phyloP scores from a whole-genome alignment of 768 basidiomycete species.

The Boletus rufocinnamomeus region DNA sequence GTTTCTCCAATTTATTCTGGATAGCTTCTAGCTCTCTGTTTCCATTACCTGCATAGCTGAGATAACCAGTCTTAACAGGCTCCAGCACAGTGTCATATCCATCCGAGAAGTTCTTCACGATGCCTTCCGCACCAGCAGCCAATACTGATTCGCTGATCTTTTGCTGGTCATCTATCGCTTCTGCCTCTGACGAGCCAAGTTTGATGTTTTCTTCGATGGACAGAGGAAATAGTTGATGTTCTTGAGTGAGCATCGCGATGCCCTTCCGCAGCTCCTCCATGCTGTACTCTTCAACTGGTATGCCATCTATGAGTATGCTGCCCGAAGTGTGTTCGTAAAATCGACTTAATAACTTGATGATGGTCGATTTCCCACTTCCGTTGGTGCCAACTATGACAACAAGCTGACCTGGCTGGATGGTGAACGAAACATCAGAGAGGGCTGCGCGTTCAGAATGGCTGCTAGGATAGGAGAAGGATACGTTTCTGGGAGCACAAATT shows the following conservation, averaged over 20 bases:
- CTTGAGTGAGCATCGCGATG: constrained; percentile 46
- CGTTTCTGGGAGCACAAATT: constrained; percentile 41
- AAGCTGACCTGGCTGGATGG: constrained; percentile 34
- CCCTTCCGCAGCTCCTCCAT: constrained; percentile 36
- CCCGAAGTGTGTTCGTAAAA: constrained; percentile 38
- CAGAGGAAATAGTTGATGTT: constrained; percentile 40
- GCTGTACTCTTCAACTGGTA: constrained; percentile 36
- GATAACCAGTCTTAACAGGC: constrained; percentile 30
- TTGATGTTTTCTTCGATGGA: constrained; percentile 44
- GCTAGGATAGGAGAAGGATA: constrained; percentile 55
- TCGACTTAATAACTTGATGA: constrained; percentile 44
- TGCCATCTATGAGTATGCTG: constrained; percentile 41
- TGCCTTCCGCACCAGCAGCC: constrained; percentile 42
- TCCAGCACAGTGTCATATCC: constrained; percentile 44
- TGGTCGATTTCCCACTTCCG: constrained; percentile 38
- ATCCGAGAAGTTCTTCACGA: constrained; percentile 39
- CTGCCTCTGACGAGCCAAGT: constrained; percentile 30
- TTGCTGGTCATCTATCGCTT: constrained; percentile 13
- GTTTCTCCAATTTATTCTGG: constrained; percentile 23
- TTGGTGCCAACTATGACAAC: constrained; percentile 39
- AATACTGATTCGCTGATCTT: constrained; percentile 25
- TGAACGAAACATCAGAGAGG: constrained; percentile 32
- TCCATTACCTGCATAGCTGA: constrained; percentile 28
- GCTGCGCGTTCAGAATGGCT: constrained; percentile 27
- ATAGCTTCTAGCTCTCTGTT: constrained; percentile 17